A percentile compares a stretch with the other conserved stretches of the same genome.
phyloP scores from a whole-genome alignment of 2,329 filamentous ascomycete species.

The Colletotrichum sojae region DNA sequence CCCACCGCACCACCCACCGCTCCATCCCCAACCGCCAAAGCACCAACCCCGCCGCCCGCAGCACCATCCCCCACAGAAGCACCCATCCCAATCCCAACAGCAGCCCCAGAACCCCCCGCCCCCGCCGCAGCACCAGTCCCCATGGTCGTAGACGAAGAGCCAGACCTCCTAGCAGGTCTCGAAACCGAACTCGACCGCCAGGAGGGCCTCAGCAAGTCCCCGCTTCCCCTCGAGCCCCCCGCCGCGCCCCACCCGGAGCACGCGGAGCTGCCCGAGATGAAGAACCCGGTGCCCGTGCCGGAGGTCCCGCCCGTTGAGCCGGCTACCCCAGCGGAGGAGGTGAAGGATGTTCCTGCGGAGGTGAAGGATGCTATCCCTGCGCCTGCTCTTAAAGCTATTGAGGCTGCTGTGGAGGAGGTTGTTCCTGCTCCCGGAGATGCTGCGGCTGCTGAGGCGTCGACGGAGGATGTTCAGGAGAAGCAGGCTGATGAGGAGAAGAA shows the following conservation, averaged over 20 bases:
- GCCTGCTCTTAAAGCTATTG: neutral
- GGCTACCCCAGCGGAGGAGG: conserved; percentile 20
- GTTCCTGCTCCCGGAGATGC: neutral
- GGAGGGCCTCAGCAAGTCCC: conserved; percentile 29
- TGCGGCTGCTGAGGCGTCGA: neutral
- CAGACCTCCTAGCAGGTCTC: conserved; percentile 39
- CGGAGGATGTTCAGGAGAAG: neutral
- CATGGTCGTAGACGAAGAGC: conserved; percentile 29
- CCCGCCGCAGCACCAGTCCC: conserved; percentile 7
- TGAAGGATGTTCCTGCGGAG: neutral
- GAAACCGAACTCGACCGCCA: conserved; percentile 41
- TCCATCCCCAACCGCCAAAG: neutral
- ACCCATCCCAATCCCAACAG: neutral
- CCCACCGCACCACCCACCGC: neutral
- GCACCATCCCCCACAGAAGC: neutral
- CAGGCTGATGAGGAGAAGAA: conserved; percentile 14
- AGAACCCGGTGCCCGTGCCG: conserved; percentile 28
- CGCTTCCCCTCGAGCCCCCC: conserved; percentile 27
- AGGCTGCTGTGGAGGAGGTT: neutral
- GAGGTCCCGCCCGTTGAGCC: conserved; percentile 23
- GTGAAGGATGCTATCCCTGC: neutral
- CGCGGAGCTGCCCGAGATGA: conserved; percentile 28
- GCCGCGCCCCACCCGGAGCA: conserved; percentile 30
- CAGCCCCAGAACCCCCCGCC: conserved; percentile 14
- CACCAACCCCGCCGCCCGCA: neutral